Conservation (phyloP, 1,284 basidiomycete genomes). For the Papiliotrema nemorosa region DNA sequence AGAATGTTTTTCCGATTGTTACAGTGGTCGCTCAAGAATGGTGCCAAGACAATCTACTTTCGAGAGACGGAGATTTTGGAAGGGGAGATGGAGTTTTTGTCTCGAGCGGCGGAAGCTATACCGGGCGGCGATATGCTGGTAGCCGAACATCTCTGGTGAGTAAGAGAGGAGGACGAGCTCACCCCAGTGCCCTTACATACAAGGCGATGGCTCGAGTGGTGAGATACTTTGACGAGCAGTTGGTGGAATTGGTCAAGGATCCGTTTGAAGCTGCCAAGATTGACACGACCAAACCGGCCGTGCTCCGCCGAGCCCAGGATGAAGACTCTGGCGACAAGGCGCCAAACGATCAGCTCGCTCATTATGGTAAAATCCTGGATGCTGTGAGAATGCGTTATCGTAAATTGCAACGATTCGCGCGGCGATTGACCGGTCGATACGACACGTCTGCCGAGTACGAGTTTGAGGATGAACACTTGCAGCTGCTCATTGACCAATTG, state of each 20-base stretch:
- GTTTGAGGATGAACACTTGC: slow-evolving; percentile 74
- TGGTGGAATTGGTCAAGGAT: slow-evolving; percentile 64
- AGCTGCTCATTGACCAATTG: slow-evolving; percentile 73
- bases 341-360: slow-evolving; percentile 74
- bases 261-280: slow-evolving; percentile 2
- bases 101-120: slow-evolving; percentile 85
- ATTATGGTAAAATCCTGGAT: slow-evolving; percentile 93
- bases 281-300: not conserved
- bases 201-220: slow-evolving; percentile 85
- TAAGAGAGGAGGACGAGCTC: slow-evolving; percentile 2
- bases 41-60: slow-evolving; percentile 87
- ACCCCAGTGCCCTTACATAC: slow-evolving; percentile 70
- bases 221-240: slow-evolving; percentile 90
- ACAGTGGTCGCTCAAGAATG: slow-evolving; percentile 92
- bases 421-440: slow-evolving; percentile 78
- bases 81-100: slow-evolving; percentile 93
- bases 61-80: slow-evolving; percentile 97
- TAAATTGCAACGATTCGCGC: slow-evolving; percentile 87
- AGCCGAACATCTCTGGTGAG: slow-evolving; percentile 88
- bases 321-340: slow-evolving; percentile 56
- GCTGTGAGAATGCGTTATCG: slow-evolving; percentile 88
- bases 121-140: slow-evolving; percentile 86
- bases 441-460: slow-evolving; percentile 94
- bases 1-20: slow-evolving; percentile 90
- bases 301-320: not conserved